Conservation (phyloP, 140 eudicot genomes). For the Cichorium intybus region DNA sequence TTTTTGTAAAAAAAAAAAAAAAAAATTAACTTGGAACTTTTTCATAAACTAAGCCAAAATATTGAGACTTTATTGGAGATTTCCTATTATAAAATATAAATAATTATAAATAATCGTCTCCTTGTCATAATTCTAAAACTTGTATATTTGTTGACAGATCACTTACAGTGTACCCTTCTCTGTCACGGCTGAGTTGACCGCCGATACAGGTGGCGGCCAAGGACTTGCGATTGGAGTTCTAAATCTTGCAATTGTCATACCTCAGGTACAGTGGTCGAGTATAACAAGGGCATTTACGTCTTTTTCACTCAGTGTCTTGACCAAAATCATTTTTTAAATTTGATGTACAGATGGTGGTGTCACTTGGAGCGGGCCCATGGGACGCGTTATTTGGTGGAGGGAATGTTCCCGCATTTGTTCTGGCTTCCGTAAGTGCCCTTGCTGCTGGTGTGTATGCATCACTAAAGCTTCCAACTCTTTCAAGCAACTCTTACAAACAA, state of each 20-base stretch:
- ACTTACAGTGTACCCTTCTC: slow-evolving; percentile 97
- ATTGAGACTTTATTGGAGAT: too few relatives aligned
- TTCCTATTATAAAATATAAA: too few relatives aligned
- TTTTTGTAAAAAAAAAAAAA: too few relatives aligned
- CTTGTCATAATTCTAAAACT: too few relatives aligned
- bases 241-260: slow-evolving; percentile 89
- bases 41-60: too few relatives aligned
- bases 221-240: slow-evolving; percentile 97
- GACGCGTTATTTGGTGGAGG: slow-evolving; percentile 98
- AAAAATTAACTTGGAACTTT: too few relatives aligned
- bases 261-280: slow-evolving; percentile 89
- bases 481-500: slow-evolving; percentile 60
- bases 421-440: slow-evolving; percentile 75
- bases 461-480: slow-evolving; percentile 59
- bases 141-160: slow-evolving; percentile 48
- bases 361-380: slow-evolving; percentile 99
- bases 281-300: neutral
- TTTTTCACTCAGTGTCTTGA: neutral
- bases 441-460: slow-evolving; percentile 78
- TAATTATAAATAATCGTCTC: too few relatives aligned
- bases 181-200: slow-evolving; percentile 87
- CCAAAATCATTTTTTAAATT: too few relatives aligned
- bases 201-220: slow-evolving; percentile 97
- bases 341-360: slow-evolving; percentile 70
- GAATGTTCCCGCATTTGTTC: slow-evolving; percentile 86